Percentiles rank a stretch among this genome's conserved stretches.
Evolutionary conservation across 352 stramenopile species (phyloP).

Genomic region (Globisporangium megalacanthum): DNA sequence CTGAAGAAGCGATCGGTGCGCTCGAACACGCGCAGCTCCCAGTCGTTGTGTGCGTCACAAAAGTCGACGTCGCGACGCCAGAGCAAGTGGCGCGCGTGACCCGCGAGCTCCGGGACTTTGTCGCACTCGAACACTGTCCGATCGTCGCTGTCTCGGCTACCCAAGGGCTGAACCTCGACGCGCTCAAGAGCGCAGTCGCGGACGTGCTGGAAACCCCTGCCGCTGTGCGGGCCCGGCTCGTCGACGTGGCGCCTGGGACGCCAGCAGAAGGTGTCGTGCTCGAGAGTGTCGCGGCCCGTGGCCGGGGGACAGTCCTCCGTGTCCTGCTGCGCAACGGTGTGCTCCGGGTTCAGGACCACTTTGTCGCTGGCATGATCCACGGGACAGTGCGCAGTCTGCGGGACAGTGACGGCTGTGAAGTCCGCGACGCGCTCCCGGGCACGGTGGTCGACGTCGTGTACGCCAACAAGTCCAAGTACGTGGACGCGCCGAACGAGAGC

Average conservation of each 20-base stretch:
- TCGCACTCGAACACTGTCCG: constrained; percentile 69
- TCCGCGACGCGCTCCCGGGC: constrained; percentile 46
- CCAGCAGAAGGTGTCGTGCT: constrained; percentile 62
- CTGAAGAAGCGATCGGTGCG: constrained; percentile 93
- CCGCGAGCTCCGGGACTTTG: constrained; percentile 65
- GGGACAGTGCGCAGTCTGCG: constrained; percentile 59
- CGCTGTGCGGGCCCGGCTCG: constrained; percentile 27
- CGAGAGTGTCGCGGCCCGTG: constrained; percentile 62
- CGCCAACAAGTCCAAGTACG: constrained; percentile 74
- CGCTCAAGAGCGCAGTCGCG: constrained; percentile 36
- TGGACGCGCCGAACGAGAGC: constrained; percentile 79
- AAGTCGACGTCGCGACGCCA: constrained; percentile 61
- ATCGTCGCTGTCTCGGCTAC: constrained; percentile 79
- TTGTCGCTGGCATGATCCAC: constrained; percentile 84
- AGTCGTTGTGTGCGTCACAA: constrained; percentile 82
- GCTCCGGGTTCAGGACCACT: constrained; percentile 63
- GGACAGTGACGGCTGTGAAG: constrained; percentile 50
- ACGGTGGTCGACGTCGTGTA: constrained; percentile 81
- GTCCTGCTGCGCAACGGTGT: constrained; percentile 69
- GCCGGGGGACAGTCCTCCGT: constrained; percentile 60
- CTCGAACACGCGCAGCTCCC: constrained; percentile 76
- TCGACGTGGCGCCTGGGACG: constrained; percentile 27
- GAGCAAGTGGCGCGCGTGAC: constrained; percentile 40
- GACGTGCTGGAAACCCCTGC: constrained; percentile 27
- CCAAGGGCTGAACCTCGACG: constrained; percentile 45